Base-by-base conservation (phyloP, 495 filamentous ascomycete species). In the Hypomontagnella monticulosa region DNA sequence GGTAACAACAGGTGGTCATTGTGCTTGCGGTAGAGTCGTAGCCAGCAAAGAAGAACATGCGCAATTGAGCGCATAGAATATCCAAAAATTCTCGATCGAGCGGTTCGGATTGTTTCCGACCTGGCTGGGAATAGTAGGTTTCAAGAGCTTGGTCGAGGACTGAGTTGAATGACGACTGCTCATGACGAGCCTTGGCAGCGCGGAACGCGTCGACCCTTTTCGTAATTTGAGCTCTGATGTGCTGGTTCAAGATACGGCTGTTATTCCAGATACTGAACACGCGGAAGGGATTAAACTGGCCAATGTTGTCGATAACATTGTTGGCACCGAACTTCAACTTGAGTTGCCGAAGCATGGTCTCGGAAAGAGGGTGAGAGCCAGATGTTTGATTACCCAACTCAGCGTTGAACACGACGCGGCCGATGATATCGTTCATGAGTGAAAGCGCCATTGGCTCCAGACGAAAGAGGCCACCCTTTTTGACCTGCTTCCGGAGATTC, bases 351-450 rank as follows among this genome's bases (percentile, higher is more conserved):
- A 73, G 60, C 70, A 73, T 73, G 14, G 63, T 54, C 10, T 66
- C 53, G 4, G 70, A 71, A 30, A 73, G 67, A 2, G 70, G 70
- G 23, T 73, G 70, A 37, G 70, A 68, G 9, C 59, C 53, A 16
- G 60, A 55, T 0, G 70, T 73, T 12, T 73, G 70, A 40, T 71
- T 73, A n/a, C 65, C 65, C 3, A 73, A 19, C 19, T 73, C 63
- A 8, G 67, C 63, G 12, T 71, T 73, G 42, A 79, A 70, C 2
- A 76, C 61, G 4, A 78, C 50, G 8, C 64, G 64, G 6, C 76
- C 78, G 19, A 77, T 81, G 64, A 93, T 90, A 69, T 93, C 90
- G 76, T 92, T 80, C 67, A 89, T 78, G 71, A 93, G 78, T 62
- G 87, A 85, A 23, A 88, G 84, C 6, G 84, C 83, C 72, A 90